Evolutionary conservation across 2,329 filamentous ascomycete genomes (phyloP), one percentile per base, ranked within the genome.

Genomic region (Scytalidium lignicola): DNA sequence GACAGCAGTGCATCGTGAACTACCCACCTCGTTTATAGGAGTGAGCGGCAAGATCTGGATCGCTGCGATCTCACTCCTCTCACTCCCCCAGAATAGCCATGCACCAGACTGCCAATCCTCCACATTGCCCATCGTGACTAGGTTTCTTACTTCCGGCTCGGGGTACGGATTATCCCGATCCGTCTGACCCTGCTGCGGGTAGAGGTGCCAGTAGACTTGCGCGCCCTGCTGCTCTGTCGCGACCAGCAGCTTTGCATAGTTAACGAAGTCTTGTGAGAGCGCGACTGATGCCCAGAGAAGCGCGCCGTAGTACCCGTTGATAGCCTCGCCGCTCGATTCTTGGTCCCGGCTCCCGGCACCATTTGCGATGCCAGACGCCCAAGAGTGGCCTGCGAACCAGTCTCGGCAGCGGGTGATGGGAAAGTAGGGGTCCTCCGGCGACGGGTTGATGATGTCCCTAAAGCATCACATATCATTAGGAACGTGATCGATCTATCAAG

Each of bases 321-420:
- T 49, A 28, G 58, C 61, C 44, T 63, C 60, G 22, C 55, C 54
- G 17, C 48, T 54, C 2, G 58, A 60, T 44, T 63, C 62, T 43
- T 64, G 58, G 50, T 63, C 60, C 21, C 55, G 52, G 50, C 61
- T 56, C 17, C 58, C 60, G 15, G 52, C 58, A 29, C 51, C 51
- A 44, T 63, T 58, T 44, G 55, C 57, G 10, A 64, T 46, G 8
- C 61, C 62, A 10, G 57, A 58, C 13, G 62, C 61, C 62, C 60
- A 63, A 3, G 54, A 59, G 52, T 64, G 62, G 20, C 62, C 61
- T 13, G 55, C 50, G 43, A 56, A 63, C 58, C 58, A 64, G 46
- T 64, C 61, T 21, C 57, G 56, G 45, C 51, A 54, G 21, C 61
- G 58, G 22, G 56, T 56, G 44, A 58, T 37, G 17, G 61, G 60